Conservation (phyloP, 257 asterid genomes). For the Lavandula angustifolia region DNA sequence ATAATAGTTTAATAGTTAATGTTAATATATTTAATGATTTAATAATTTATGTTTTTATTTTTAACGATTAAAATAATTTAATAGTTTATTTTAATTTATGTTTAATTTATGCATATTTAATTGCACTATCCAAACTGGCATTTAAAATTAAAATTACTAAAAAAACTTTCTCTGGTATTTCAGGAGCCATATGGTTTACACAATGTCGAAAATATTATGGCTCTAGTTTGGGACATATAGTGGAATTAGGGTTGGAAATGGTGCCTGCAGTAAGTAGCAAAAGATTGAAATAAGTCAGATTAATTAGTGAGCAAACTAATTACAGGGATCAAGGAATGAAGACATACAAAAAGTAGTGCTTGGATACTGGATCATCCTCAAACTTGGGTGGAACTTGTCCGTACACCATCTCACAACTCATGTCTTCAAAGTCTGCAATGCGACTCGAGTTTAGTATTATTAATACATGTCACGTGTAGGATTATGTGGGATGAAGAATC, state of each 20-base stretch:
- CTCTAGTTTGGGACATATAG: conserved; percentile 66
- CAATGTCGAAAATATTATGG: conserved; percentile 29
- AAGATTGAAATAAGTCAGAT: background rate
- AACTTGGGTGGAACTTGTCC: conserved; percentile 80
- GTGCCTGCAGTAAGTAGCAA: conserved; percentile 52
- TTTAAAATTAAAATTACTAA: too few species aligned
- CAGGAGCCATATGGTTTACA: too few species aligned
- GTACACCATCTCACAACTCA: conserved; percentile 93
- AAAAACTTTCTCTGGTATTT: too few species aligned
- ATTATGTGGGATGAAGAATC: background rate
- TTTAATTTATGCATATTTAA: too few species aligned
- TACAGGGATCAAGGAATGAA: background rate
- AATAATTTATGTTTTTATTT: too few species aligned
- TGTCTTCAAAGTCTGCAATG: conserved; percentile 80
- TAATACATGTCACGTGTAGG: background rate
- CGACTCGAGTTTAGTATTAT: background rate
- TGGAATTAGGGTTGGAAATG: conserved; percentile 62
- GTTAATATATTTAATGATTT: too few species aligned
- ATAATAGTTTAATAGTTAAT: too few species aligned
- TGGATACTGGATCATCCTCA: conserved; percentile 78
- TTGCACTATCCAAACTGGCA: too few species aligned
- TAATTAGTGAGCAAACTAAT: too few species aligned
- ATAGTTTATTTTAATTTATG: too few species aligned
- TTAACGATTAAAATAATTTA: too few species aligned
- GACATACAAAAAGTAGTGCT: conserved; percentile 66